Evolutionary conservation across 495 filamentous ascomycete species (phyloP), one percentile per base, ranked within the genome.

Genomic region (Ramalina intermedia): DNA sequence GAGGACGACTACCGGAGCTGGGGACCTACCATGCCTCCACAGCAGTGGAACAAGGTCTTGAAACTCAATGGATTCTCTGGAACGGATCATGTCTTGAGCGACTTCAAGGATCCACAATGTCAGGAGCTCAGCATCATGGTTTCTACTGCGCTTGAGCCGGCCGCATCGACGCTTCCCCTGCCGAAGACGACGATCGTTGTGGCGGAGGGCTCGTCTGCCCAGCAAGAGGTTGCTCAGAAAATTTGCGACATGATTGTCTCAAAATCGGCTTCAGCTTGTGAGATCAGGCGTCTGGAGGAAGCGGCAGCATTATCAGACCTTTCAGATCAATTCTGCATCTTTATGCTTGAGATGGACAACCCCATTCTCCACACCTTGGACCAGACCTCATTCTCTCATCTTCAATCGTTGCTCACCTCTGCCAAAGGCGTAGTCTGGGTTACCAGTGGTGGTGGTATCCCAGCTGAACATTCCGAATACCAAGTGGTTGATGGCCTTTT

Each of bases 1-100:
- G 46, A 57, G 12, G 56, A 69, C 43, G 67, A 73, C 16, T 67
- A 62, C 2, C 56, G 72, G 3, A 54, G 20, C 0, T 48, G 62
- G 1, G 47, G 56, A 17, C 60, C 60, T 18, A 50, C 49, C 16
- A 43, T 62, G 3, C 37, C 45, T 20, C 41, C 46, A 29, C 17
- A 38, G 4, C 29, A 48, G 17, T 64, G 62, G 60, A 38, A 62
- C 6, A 37, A 47, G 0, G 29, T 51, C 3, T 42, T 64, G 6
- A 12, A 17, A n/a, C 18, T 55, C 14, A 55, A 46, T 2, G 53
- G 53, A 0, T 64, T 62, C 46, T 57, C 55, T 12, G 62, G 62
- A 6, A 23, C 51, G 1, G 55, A 57, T 38, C 26, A 38, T 20
- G 47, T 20, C 6, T 44, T 52, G 23, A 43, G 33, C 9, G 53